Conservation (phyloP, 2,329 filamentous ascomycete genomes). For the Ophiobolus disseminans region DNA sequence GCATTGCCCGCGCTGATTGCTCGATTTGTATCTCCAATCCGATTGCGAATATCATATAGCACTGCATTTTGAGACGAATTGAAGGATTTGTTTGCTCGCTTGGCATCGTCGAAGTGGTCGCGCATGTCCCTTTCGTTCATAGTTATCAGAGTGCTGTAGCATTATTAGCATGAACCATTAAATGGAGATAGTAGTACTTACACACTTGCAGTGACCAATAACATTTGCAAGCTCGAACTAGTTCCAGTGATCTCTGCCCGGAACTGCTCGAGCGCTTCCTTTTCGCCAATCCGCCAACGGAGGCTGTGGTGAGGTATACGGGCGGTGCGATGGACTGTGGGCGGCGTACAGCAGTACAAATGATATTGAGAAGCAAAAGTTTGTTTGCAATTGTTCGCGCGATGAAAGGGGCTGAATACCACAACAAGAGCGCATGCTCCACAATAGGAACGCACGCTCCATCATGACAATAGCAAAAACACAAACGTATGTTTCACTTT, state of each 20-base stretch:
- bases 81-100: not conserved
- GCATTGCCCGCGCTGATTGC: not conserved
- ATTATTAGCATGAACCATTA: not conserved
- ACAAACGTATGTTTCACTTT: no score
- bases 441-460: no score
- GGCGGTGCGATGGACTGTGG: no score
- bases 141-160: slow-evolving; percentile 6
- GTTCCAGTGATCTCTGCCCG: slow-evolving; percentile 13
- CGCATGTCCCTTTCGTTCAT: slow-evolving; percentile 6
- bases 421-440: no score
- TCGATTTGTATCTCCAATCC: slow-evolving; percentile 1
- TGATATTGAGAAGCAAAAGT: no score
- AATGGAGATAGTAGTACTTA: not conserved
- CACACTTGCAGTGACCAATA: slow-evolving; percentile 14
- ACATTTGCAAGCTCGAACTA: slow-evolving; percentile 16
- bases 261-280: slow-evolving; percentile 17
- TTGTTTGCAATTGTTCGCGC: no score
- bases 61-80: not conserved
- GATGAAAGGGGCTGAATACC: no score
- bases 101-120: not conserved
- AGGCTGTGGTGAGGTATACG: no score
- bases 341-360: no score
- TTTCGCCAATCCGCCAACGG: slow-evolving; percentile 19
- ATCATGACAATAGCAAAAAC: no score
- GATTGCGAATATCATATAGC: not conserved